Base-by-base conservation (phyloP, 495 filamentous ascomycete species). In the Bacidia rubella region DNA sequence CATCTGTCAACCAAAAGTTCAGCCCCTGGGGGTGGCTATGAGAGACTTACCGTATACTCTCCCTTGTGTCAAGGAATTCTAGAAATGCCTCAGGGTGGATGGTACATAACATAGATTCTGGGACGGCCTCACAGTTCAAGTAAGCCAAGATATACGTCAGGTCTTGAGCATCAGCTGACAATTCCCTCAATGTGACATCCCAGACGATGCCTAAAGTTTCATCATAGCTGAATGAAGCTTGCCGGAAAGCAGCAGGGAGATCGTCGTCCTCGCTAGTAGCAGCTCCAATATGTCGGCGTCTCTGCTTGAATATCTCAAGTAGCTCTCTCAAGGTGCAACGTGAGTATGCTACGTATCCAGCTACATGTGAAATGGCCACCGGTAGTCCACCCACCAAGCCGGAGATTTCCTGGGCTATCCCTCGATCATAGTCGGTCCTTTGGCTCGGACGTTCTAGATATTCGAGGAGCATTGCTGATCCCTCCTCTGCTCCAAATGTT, bases 141-240 rank as follows among this genome's bases (percentile, higher is more conserved):
- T 61, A 65, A 5, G 61, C 57, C 42, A 65, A n/a, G n/a, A 65
- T 57, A n/a, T 63, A 53, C 12, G 59, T 49, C 9, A 65, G 46
- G 12, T 59, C 51, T 15, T 55, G 52, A 25, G 53, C 50, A 22
- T 54, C 51, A 3, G 40, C 25, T 2, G 52, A 29, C 20, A 65
- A 21, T 47, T 63, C 62, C n/a, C 57, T 46, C 11, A 65, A 50
- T 15, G 55, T 56, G 20, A 65, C 56, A 17, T 62, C 53, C 57
- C 55, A 64, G 12, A 62, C 43, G 2, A 50, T 55, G 23, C 55
- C 49, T 32, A 65, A 54, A 1, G 51, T 56, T 12, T 22, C 3
- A 42, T 62, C 53, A 19, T 52, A 52, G 11, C 50, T 52, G 50
- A 24, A 44, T 0, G 50, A 52, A 20, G 49, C 49, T 21, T 52